These are phyloP conservation scores for Punctularia strigosozonata DNA, from an alignment of 768 basidiomycete species.

Conservation along the genomic window DNA sequence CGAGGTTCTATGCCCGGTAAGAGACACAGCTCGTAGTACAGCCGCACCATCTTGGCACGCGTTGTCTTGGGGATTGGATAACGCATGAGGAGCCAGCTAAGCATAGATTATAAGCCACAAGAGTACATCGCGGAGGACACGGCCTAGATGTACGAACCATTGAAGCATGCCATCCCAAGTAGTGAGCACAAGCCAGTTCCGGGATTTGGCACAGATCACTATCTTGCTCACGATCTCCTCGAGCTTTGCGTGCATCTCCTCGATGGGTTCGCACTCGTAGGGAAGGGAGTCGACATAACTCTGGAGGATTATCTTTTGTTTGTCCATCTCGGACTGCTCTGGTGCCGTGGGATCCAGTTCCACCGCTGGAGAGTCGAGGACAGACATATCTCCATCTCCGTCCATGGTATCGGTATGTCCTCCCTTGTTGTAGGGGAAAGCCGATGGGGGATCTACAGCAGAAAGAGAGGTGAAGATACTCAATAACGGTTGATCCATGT, in stretches of 20 bases:
- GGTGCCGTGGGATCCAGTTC: constrained; percentile 17
- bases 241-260: constrained; percentile 60
- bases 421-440: too few relatives aligned
- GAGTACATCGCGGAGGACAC: neutral
- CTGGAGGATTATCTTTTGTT: constrained; percentile 48
- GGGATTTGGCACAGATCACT: constrained; percentile 55
- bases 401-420: constrained; percentile 33
- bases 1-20: constrained; percentile 68
- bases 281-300: constrained; percentile 59
- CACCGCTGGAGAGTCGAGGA: constrained; percentile 29
- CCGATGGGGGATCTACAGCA: constrained; percentile 1
- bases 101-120: neutral
- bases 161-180: constrained; percentile 76
- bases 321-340: constrained; percentile 23
- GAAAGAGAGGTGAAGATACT: neutral
- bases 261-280: constrained; percentile 58
- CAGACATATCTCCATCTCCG: constrained; percentile 43
- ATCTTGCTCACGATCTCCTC: constrained; percentile 62
- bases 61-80: constrained; percentile 64
- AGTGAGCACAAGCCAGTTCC: constrained; percentile 63
- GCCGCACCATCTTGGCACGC: constrained; percentile 57
- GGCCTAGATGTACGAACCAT: constrained; percentile 33
- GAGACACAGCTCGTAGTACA: constrained; percentile 74
- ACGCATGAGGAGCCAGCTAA: constrained; percentile 71
- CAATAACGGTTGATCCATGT: too few relatives aligned